A percentile compares a stretch with the other conserved stretches of the same genome.
Evolutionary conservation across 2,329 filamentous ascomycete species (phyloP).

Genomic region (Fusarium nurragi): DNA sequence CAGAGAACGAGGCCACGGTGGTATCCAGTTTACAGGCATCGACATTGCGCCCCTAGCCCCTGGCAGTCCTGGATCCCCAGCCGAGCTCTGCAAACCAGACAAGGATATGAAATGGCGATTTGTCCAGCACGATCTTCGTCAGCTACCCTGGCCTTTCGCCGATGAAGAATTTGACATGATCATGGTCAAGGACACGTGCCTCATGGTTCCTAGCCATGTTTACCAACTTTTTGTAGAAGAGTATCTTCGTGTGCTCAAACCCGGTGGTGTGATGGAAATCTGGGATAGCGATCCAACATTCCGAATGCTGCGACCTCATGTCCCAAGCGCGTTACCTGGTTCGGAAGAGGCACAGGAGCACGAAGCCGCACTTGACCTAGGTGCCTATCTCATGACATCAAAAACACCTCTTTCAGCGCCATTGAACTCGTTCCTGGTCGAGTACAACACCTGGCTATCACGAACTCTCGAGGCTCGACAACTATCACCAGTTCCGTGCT

Average conservation of each 20-base stretch:
- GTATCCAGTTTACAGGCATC: conserved; percentile 82
- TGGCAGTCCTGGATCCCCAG: conserved; percentile 46
- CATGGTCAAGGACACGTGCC: conserved; percentile 84
- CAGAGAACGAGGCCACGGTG: conserved; percentile 70
- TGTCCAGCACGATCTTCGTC: conserved; percentile 85
- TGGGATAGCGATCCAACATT: conserved; percentile 91
- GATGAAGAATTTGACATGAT: conserved; percentile 86
- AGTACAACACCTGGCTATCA: conserved; percentile 85
- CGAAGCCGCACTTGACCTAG: conserved; percentile 73
- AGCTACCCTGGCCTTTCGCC: conserved; percentile 78
- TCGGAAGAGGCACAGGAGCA: conserved; percentile 61
- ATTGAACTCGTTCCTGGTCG: conserved; percentile 81
- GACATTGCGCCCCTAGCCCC: conserved; percentile 79
- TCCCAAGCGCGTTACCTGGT: conserved; percentile 59
- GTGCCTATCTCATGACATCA: conserved; percentile 83
- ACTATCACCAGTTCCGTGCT: conserved; percentile 79
- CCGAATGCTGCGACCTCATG: conserved; percentile 83
- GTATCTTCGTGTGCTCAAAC: conserved; percentile 77
- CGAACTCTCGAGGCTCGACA: conserved; percentile 77
- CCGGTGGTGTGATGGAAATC: conserved; percentile 82
- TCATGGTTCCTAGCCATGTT: conserved; percentile 69
- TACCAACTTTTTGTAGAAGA: conserved; percentile 72
- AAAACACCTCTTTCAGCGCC: conserved; percentile 84
- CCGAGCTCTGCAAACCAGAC: conserved; percentile 60
- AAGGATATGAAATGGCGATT: conserved; percentile 89